Percentiles rank a stretch among this genome's conserved stretches.
Evolutionary conservation across 2,329 filamentous ascomycete species (phyloP).

Genomic region (Lachnellula hyalina): DNA sequence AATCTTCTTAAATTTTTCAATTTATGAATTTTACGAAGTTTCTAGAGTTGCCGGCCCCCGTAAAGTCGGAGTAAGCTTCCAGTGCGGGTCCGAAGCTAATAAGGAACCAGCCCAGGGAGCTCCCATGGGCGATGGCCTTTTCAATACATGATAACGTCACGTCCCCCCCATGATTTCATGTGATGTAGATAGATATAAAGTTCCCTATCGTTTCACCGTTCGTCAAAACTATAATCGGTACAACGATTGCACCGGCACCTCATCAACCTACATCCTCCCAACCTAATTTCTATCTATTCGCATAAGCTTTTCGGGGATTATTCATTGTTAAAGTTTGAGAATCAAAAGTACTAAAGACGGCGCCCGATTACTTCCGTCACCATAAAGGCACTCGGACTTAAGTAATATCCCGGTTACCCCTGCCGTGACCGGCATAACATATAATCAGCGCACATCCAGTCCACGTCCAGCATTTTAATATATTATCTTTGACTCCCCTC

Average conservation of each 20-base stretch:
- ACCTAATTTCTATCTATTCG: neutral
- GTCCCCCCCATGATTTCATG: neutral
- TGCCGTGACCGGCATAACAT: conserved; percentile 16
- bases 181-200: neutral
- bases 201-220: neutral
- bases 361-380: conserved; percentile 7
- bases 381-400: conserved; percentile 18
- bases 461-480: conserved; percentile 7
- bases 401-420: conserved; percentile 14
- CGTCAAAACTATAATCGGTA: neutral
- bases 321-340: neutral
- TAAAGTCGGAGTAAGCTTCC: conserved; percentile 9
- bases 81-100: conserved; percentile 8
- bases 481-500: conserved; percentile 6
- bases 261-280: neutral
- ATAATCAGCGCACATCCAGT: conserved; percentile 14
- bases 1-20: too few species aligned
- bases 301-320: too few species aligned
- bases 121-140: neutral
- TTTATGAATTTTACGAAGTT: neutral
- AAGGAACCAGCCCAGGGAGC: neutral
- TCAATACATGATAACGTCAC: conserved; percentile 9
- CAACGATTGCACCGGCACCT: neutral
- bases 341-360: conserved; percentile 8
- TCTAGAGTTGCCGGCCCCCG: conserved; percentile 2